Conservation (phyloP, 2,329 filamentous ascomycete genomes). For the Colletotrichum incanum region DNA sequence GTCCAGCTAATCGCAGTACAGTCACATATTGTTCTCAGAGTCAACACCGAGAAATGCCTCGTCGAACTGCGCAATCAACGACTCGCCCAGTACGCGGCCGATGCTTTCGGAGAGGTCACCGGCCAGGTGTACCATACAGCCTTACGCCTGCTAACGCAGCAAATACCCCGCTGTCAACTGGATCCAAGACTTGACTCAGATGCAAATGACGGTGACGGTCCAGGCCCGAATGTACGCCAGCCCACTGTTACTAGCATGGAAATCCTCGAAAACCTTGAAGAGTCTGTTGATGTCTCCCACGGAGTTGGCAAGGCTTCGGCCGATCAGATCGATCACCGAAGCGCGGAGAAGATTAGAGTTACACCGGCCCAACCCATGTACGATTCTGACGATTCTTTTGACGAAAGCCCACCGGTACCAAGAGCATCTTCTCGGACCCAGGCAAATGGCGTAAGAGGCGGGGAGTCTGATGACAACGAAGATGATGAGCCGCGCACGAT, state of each 20-base stretch:
- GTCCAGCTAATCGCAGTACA: slow-evolving; percentile 57
- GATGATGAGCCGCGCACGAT: slow-evolving; percentile 18
- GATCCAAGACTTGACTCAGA: slow-evolving; percentile 67
- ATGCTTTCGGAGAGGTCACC: slow-evolving; percentile 80
- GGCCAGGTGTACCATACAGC: slow-evolving; percentile 84
- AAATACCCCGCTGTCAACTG: slow-evolving; percentile 77
- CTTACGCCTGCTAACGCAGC: slow-evolving; percentile 78
- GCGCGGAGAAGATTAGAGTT: slow-evolving; percentile 65
- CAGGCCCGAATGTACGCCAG: slow-evolving; percentile 48
- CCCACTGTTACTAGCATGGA: slow-evolving; percentile 67
- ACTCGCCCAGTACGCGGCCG: slow-evolving; percentile 80
- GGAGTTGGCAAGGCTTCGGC: slow-evolving; percentile 71
- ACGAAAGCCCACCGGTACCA: slow-evolving; percentile 46
- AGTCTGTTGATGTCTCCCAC: slow-evolving; percentile 66
- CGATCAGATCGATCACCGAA: slow-evolving; percentile 62
- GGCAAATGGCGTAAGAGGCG: slow-evolving; percentile 55
- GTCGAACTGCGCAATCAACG: slow-evolving; percentile 86
- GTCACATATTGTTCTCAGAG: slow-evolving; percentile 80
- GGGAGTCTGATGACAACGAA: slow-evolving; percentile 51
- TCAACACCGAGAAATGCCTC: slow-evolving; percentile 89
- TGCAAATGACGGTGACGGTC: slow-evolving; percentile 52
- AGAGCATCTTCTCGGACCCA: slow-evolving; percentile 39
- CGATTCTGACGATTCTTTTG: slow-evolving; percentile 55
- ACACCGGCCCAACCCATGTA: slow-evolving; percentile 46
- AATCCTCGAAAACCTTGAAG: slow-evolving; percentile 69